Conservation (phyloP, 805 yeast species). For the Schwanniomyces sp. region DNA sequence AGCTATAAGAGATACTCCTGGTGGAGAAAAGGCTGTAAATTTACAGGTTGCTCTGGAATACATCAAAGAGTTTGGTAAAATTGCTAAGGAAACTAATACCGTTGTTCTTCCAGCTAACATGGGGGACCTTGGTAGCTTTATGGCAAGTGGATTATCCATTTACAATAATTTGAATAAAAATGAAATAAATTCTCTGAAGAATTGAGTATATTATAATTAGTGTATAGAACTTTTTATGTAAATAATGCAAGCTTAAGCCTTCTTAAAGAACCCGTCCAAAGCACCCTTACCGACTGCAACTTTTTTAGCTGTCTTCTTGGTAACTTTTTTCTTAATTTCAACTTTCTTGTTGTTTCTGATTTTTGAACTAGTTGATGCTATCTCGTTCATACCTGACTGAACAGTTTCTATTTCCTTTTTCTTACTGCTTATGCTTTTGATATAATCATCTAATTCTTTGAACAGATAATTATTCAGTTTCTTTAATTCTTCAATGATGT, state of each 20-base stretch:
- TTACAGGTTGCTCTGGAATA: constrained; percentile 82
- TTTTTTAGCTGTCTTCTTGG: constrained; percentile 31
- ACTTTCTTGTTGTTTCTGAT: constrained; percentile 22
- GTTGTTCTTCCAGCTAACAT: constrained; percentile 74
- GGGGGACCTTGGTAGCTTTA: constrained; percentile 70
- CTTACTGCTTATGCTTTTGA: constrained; percentile 13
- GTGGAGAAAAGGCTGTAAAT: constrained; percentile 74
- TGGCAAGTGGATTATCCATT: constrained; percentile 76
- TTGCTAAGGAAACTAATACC: constrained; percentile 81
- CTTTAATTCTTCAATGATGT: constrained; percentile 22
- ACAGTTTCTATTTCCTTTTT: constrained; percentile 22
- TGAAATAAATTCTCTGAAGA: not conserved
- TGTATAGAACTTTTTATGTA: constrained; percentile 1
- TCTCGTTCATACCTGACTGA: constrained; percentile 24
- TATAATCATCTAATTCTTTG: constrained; percentile 15
- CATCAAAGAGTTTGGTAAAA: constrained; percentile 75
- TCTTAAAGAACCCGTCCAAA: constrained; percentile 64
- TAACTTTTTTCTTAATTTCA: constrained; percentile 16
- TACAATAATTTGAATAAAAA: constrained; percentile 49
- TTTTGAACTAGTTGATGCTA: constrained; percentile 16
- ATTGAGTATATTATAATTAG: not conserved
- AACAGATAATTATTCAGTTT: constrained; percentile 18
- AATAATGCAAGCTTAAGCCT: constrained; percentile 14
- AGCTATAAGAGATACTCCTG: constrained; percentile 67
- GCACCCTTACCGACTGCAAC: constrained; percentile 66